A percentile compares a stretch with the other conserved stretches of the same genome.
phyloP scores from a whole-genome alignment of 768 basidiomycete species.

The Pleurotus platypus region DNA sequence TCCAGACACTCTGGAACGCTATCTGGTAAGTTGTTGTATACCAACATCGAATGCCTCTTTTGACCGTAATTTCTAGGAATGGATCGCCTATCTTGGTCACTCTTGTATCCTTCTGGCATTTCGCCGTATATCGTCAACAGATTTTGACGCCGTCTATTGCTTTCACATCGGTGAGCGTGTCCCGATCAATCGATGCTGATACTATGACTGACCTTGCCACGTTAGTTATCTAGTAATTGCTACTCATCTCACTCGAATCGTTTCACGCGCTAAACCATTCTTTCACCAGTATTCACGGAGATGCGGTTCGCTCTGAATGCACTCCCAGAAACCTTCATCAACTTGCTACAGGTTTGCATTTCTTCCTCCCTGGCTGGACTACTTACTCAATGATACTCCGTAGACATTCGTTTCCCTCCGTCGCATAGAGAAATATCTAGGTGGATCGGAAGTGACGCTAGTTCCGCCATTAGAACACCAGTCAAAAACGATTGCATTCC shows the following conservation, averaged over 20 bases:
- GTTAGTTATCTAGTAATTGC: neutral
- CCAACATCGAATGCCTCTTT: too few relatives aligned
- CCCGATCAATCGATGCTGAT: too few relatives aligned
- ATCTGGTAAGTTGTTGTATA: slow-evolving; percentile 31
- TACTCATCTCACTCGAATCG: neutral
- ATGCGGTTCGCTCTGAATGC: slow-evolving; percentile 87
- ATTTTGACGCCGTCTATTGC: slow-evolving; percentile 74
- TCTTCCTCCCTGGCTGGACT: neutral
- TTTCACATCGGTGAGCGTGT: neutral
- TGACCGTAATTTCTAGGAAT: slow-evolving; percentile 15
- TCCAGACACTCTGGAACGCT: slow-evolving; percentile 41
- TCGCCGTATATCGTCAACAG: slow-evolving; percentile 65
- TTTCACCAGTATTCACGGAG: slow-evolving; percentile 67
- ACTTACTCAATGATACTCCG: neutral
- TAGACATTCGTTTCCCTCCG: slow-evolving; percentile 80
- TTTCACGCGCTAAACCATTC: too few relatives aligned
- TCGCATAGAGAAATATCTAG: slow-evolving; percentile 88
- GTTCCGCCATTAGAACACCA: slow-evolving; percentile 57
- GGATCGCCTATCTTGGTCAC: slow-evolving; percentile 55
- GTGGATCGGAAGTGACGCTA: slow-evolving; percentile 63
- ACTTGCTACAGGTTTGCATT: slow-evolving; percentile 67
- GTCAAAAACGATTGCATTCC: slow-evolving; percentile 64
- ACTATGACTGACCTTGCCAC: neutral
- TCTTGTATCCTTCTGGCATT: slow-evolving; percentile 66
- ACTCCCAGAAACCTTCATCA: slow-evolving; percentile 88